phyloP scores from a whole-genome alignment of 768 basidiomycete species.

The Termitomyces sp. region DNA sequence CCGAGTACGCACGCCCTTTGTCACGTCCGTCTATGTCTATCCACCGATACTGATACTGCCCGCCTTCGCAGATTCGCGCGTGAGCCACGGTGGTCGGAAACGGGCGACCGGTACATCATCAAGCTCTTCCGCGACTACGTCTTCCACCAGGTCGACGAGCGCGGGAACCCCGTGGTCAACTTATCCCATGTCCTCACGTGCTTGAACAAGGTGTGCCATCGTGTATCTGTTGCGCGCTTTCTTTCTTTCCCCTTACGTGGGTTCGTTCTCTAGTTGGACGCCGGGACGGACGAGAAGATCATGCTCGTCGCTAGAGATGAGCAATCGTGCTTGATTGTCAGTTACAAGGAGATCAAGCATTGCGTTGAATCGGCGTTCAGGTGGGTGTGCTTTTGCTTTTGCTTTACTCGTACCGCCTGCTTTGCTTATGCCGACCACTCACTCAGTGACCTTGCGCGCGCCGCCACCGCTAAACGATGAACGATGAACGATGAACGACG shows the following conservation, averaged over 20 bases:
- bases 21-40: not conserved
- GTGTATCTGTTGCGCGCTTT: not conserved
- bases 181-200: slow-evolving; percentile 87
- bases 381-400: slow-evolving; percentile 36
- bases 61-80: slow-evolving; percentile 74
- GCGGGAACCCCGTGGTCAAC: slow-evolving; percentile 85
- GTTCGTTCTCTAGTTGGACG: slow-evolving; percentile 94
- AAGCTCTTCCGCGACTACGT: slow-evolving; percentile 98
- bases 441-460: slow-evolving; percentile 44
- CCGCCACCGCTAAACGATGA: slow-evolving; percentile 16
- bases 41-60: not conserved
- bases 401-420: not conserved
- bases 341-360: slow-evolving; percentile 85
- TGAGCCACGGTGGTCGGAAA: slow-evolving; percentile 96
- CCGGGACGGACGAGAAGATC: slow-evolving; percentile 87
- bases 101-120: slow-evolving; percentile 95
- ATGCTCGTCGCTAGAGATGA: slow-evolving; percentile 96
- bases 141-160: slow-evolving; percentile 94
- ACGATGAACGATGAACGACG: not conserved
- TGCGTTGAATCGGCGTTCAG: slow-evolving; percentile 82
- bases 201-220: slow-evolving; percentile 76
- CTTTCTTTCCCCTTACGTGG: too few species aligned
- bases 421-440: not conserved
- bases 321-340: slow-evolving; percentile 91
- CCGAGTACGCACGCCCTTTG: slow-evolving; percentile 60